Conservation (phyloP, 139 green algal species). For the Zygnema circumcarinatum region DNA sequence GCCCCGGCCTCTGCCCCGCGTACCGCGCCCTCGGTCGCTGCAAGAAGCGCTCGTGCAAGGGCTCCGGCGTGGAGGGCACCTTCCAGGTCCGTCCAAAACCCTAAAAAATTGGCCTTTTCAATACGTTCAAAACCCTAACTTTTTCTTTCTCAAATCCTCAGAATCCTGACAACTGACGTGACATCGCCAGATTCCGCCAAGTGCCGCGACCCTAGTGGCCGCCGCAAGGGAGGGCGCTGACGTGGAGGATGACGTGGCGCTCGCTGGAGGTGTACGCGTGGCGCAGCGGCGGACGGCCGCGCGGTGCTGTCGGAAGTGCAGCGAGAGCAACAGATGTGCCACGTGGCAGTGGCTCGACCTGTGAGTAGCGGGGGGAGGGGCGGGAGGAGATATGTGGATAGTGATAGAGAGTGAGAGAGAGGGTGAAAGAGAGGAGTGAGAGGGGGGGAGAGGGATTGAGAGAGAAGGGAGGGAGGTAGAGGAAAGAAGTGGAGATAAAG, state of each 20-base stretch:
- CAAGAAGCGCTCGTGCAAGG: no score
- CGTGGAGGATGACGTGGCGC: neutral
- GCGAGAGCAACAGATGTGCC: neutral
- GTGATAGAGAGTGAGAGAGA: neutral
- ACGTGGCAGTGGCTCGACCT: neutral
- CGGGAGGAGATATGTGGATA: no score
- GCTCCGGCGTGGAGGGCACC: no score
- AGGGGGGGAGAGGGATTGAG: neutral
- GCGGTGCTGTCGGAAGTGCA: neutral
- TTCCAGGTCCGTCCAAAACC: no score
- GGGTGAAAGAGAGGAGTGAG: neutral
- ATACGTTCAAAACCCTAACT: no score
- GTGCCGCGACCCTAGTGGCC: no score
- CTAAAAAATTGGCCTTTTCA: no score
- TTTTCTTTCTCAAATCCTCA: no score
- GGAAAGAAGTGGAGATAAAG: neutral
- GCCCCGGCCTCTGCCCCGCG: no score
- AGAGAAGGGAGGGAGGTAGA: neutral
- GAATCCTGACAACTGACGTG: no score
- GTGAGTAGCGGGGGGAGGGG: neutral
- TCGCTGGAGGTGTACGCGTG: neutral
- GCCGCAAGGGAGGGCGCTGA: neutral
- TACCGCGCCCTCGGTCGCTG: no score
- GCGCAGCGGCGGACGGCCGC: neutral
- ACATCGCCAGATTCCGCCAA: no score